A percentile compares a stretch with the other conserved stretches of the same genome.
Conservation (phyloP, 257 asterid genomes). For the Gardenia jasminoides region DNA sequence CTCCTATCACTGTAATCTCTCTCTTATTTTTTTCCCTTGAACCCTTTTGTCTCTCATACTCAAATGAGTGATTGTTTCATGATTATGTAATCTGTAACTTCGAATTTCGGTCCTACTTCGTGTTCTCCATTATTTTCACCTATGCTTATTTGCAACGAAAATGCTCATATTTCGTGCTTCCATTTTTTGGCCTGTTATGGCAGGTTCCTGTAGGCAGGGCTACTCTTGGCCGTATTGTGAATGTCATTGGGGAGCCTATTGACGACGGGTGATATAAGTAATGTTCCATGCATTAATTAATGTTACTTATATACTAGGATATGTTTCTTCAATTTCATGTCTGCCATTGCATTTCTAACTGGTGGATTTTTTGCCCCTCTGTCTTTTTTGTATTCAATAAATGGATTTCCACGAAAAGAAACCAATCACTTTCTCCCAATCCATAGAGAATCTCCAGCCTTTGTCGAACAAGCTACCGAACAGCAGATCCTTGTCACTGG, state of each 20-base stretch:
- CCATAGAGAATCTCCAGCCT: constrained; percentile 95
- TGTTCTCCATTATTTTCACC: too few relatives aligned
- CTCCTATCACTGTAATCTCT: constrained; percentile 64
- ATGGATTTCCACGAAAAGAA: constrained; percentile 22
- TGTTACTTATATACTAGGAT: too few relatives aligned
- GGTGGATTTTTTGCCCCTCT: constrained; percentile 25
- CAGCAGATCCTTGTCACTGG: constrained; percentile 96
- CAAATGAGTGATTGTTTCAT: constrained; percentile 22
- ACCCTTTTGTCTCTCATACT: too few relatives aligned
- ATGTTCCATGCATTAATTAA: background rate
- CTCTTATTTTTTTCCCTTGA: too few relatives aligned
- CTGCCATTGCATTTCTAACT: too few relatives aligned
- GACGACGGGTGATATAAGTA: constrained; percentile 82
- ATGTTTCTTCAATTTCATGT: too few relatives aligned
- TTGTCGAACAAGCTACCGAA: constrained; percentile 95
- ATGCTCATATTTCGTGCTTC: too few relatives aligned
- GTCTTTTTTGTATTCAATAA: constrained; percentile 7
- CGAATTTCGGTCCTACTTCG: too few relatives aligned
- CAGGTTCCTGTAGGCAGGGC: constrained; percentile 99
- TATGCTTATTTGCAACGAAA: too few relatives aligned
- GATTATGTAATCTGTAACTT: background rate
- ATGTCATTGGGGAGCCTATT: constrained; percentile 95
- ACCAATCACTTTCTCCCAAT: constrained; percentile 89
- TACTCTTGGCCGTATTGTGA: constrained; percentile 93
- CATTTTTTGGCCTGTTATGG: background rate